Conservation (phyloP, 768 basidiomycete species). For the Obba rivulosa region DNA sequence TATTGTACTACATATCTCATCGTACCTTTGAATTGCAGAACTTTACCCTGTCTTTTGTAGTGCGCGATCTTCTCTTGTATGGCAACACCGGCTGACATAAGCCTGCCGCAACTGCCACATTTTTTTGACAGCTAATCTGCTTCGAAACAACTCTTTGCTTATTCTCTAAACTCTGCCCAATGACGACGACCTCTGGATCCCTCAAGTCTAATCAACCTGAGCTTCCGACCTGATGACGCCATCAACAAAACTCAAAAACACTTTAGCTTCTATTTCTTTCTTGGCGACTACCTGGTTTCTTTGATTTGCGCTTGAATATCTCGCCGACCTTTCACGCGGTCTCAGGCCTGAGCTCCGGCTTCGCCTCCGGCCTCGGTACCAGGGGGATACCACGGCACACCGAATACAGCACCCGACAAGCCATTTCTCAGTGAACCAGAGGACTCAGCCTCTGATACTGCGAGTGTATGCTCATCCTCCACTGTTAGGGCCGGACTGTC, state of each 20-base stretch:
- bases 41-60: too few species aligned
- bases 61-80: too few species aligned
- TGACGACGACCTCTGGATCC: conserved; percentile 3
- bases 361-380: neutral
- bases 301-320: conserved; percentile 7
- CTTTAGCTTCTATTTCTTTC: neutral
- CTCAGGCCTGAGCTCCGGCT: neutral
- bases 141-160: neutral
- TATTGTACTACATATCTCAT: too few species aligned
- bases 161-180: neutral
- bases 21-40: too few species aligned
- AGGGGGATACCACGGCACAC: neutral
- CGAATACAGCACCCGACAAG: too few species aligned
- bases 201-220: conserved; percentile 16
- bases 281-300: neutral
- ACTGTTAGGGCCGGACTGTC: too few species aligned
- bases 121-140: conserved; percentile 7
- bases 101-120: conserved; percentile 3
- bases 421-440: too few species aligned
- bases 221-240: conserved; percentile 2
- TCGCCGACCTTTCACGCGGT: neutral
- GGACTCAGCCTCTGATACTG: too few species aligned
- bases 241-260: too few species aligned
- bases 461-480: too few species aligned
- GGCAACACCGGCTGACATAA: too few species aligned